These are phyloP conservation scores for Boletus fagicola DNA, from an alignment of 768 basidiomycete species.

Conservation along the genomic window DNA sequence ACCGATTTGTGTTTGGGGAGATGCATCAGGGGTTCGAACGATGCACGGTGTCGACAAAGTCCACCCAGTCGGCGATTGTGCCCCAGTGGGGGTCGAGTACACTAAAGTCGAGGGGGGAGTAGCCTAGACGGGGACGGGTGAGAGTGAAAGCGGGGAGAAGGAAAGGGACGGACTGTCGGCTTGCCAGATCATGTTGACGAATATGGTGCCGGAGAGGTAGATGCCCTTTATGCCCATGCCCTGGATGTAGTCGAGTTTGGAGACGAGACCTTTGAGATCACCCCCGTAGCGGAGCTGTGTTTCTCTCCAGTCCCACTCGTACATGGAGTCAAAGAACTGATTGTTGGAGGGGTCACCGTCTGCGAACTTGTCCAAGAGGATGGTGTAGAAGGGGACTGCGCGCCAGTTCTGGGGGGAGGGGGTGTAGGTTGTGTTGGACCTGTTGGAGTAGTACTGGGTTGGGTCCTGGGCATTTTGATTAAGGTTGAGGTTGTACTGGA, in stretches of 20 bases:
- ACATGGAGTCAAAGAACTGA: constrained; percentile 78
- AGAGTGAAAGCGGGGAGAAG: neutral
- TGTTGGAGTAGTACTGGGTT: constrained; percentile 60
- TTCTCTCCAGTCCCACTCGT: constrained; percentile 83
- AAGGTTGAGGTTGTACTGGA: constrained; percentile 74
- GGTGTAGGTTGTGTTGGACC: constrained; percentile 66
- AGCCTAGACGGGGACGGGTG: constrained; percentile 45
- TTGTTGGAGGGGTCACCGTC: constrained; percentile 92
- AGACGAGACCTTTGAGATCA: constrained; percentile 74
- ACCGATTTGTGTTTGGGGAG: too few species aligned
- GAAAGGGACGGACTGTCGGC: constrained; percentile 73
- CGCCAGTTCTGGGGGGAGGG: constrained; percentile 87
- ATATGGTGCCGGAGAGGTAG: constrained; percentile 91
- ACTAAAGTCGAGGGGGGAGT: constrained; percentile 89
- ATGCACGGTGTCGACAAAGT: constrained; percentile 76
- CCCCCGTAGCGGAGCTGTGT: constrained; percentile 89
- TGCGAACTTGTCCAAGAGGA: constrained; percentile 91
- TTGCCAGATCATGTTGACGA: constrained; percentile 96
- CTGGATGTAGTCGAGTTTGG: constrained; percentile 80
- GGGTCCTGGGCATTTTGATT: constrained; percentile 69
- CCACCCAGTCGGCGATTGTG: constrained; percentile 73
- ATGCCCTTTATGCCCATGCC: constrained; percentile 85
- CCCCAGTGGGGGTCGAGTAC: constrained; percentile 94
- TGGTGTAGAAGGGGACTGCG: constrained; percentile 70
- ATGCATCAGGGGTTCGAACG: too few species aligned